phyloP scores from a whole-genome alignment of 345 rosid species.

The Melaleuca quinquenervia region DNA sequence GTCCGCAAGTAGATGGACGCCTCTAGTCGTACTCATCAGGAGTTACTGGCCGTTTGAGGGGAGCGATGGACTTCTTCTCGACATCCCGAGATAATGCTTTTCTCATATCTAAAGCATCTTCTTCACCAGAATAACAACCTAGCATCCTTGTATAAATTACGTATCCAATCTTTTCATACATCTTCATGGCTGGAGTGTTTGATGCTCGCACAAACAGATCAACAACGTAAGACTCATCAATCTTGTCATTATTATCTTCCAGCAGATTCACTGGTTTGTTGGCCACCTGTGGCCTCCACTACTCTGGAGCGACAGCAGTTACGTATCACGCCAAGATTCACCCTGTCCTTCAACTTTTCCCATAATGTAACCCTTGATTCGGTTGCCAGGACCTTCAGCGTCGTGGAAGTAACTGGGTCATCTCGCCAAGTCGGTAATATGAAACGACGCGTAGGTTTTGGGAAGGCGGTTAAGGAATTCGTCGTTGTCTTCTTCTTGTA shows the following conservation, averaged over 20 bases:
- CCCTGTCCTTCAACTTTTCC: constrained; percentile 97
- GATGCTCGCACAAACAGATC: constrained; percentile 98
- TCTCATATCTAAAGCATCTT: constrained; percentile 94
- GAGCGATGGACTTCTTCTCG: constrained; percentile 76
- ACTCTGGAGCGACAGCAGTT: constrained; percentile 86
- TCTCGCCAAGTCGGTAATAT: too few species aligned
- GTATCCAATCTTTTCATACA: constrained; percentile 97
- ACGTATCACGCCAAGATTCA: constrained; percentile 97
- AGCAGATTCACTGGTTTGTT: constrained; percentile 84
- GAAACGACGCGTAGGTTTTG: too few species aligned
- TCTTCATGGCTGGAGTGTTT: constrained; percentile 87
- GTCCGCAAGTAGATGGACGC: neutral
- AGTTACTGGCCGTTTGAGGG: constrained; percentile 78
- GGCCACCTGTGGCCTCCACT: constrained; percentile 83
- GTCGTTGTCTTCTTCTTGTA: too few species aligned
- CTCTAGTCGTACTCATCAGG: constrained; percentile 85
- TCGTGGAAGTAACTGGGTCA: too few species aligned
- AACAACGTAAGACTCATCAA: constrained; percentile 86
- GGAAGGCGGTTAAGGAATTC: too few species aligned
- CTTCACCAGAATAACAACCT: constrained; percentile 91
- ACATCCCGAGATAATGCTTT: constrained; percentile 84
- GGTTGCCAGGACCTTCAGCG: too few species aligned
- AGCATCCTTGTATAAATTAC: constrained; percentile 77
- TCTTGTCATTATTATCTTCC: constrained; percentile 79
- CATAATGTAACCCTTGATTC: too few species aligned